These are phyloP conservation scores for Albophoma yamanashiensis DNA, from an alignment of 2,329 filamentous ascomycete genomes.

Conservation along the genomic window DNA sequence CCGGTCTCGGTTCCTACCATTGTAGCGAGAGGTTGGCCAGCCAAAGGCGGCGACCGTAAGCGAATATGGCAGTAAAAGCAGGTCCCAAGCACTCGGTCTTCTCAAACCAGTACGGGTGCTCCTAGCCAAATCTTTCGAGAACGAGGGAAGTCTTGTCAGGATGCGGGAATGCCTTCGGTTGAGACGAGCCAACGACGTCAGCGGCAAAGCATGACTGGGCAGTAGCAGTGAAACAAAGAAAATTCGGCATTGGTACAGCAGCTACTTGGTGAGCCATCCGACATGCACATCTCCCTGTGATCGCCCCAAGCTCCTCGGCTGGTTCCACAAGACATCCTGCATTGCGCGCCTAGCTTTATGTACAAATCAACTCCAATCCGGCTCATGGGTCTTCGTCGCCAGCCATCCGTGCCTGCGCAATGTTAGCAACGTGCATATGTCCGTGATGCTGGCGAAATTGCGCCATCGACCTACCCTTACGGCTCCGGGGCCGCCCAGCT, in stretches of 20 bases:
- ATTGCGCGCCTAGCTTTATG: conserved; percentile 15
- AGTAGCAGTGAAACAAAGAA: neutral
- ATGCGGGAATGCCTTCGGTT: neutral
- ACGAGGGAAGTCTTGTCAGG: neutral
- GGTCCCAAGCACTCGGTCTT: neutral
- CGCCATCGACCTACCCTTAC: conserved; percentile 44
- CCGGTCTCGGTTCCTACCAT: neutral
- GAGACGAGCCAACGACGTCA: neutral
- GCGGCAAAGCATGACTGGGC: neutral
- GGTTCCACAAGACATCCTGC: neutral
- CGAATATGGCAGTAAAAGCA: neutral
- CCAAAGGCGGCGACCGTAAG: neutral
- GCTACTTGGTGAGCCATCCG: neutral
- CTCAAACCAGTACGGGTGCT: neutral
- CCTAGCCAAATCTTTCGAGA: neutral
- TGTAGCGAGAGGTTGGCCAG: neutral
- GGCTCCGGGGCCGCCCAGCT: conserved; percentile 61
- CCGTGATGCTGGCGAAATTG: neutral
- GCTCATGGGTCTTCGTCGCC: conserved; percentile 42
- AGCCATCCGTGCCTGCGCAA: conserved; percentile 37
- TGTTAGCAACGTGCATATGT: conserved; percentile 7
- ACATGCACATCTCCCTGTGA: neutral
- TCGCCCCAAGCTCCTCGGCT: neutral
- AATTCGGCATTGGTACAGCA: neutral
- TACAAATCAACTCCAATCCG: conserved; percentile 16